phyloP scores from a whole-genome alignment of 2,329 filamentous ascomycete genomes.

The Alternaria sp. region DNA sequence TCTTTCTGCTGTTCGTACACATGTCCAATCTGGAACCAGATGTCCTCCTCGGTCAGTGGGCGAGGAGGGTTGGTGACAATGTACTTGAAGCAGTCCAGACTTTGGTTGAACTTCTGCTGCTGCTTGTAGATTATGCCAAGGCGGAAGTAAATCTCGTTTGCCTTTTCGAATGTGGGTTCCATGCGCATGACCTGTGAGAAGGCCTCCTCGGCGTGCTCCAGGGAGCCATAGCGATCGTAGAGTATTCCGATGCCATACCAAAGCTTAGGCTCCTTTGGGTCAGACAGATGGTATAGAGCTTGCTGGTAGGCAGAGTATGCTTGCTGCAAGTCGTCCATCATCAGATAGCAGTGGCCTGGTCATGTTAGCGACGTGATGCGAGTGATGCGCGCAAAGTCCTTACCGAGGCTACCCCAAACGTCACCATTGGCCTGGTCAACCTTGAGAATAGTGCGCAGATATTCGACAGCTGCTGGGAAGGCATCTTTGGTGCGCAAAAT shows the following conservation, averaged over 20 bases:
- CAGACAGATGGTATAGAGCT: conserved; percentile 88
- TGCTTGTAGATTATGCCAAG: conserved; percentile 99
- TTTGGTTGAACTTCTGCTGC: conserved; percentile 90
- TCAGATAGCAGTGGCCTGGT: conserved; percentile 93
- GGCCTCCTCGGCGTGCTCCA: conserved; percentile 96
- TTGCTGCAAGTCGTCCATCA: conserved; percentile 98
- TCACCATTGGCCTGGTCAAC: conserved; percentile 90
- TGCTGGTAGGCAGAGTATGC: conserved; percentile 97
- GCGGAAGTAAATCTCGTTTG: conserved; percentile 98
- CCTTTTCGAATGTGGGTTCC: conserved; percentile 97
- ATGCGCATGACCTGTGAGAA: conserved; percentile 99
- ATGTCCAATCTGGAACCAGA: conserved; percentile 99
- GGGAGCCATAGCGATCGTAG: conserved; percentile 93
- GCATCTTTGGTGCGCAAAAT: conserved; percentile 92
- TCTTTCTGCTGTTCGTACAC: conserved; percentile 99
- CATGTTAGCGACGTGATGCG: conserved; percentile 20
- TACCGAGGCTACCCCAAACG: conserved; percentile 94
- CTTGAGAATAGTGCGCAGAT: conserved; percentile 88
- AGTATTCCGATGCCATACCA: conserved; percentile 99
- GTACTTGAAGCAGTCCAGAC: conserved; percentile 97
- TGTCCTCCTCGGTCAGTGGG: conserved; percentile 94
- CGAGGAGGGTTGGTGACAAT: conserved; percentile 93
- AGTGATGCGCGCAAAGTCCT: conserved; percentile 30
- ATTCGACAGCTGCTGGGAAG: conserved; percentile 93
- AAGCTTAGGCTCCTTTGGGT: conserved; percentile 96